Conservation (phyloP, 163 green algal species). For the Chlorella variabilis region DNA sequence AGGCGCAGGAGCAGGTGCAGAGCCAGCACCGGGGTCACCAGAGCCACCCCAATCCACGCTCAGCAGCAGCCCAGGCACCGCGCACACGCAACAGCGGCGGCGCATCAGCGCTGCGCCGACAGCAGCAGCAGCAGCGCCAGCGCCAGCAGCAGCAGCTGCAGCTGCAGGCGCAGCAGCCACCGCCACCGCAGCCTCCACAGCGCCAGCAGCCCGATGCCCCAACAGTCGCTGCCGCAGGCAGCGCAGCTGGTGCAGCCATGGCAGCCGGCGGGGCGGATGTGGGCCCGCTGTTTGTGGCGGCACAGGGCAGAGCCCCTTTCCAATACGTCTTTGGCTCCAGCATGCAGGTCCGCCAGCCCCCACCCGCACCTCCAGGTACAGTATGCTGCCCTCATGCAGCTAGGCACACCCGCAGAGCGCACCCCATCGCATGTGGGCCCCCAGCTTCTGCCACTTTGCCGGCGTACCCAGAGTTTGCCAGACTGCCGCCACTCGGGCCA, state of each 20-base stretch:
- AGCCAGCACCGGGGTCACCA: too few species aligned
- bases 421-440: too few species aligned
- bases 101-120: too few species aligned
- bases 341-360: not conserved
- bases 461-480: too few species aligned
- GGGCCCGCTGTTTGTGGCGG: not conserved
- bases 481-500: too few species aligned
- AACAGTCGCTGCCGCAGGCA: not conserved
- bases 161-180: not conserved
- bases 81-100: not conserved
- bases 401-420: too few species aligned
- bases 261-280: not conserved
- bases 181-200: not conserved
- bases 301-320: not conserved
- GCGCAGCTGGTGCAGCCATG: too few species aligned
- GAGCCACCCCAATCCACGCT: too few species aligned
- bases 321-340: not conserved
- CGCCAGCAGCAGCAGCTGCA: too few species aligned
- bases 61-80: not conserved
- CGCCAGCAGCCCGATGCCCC: not conserved
- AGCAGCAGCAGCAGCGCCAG: not conserved
- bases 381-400: too few species aligned
- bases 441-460: too few species aligned
- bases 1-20: not conserved
- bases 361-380: too few species aligned